Evolutionary conservation across 441 rosid species (phyloP).

Genomic region (Metrosideros polymorpha): DNA sequence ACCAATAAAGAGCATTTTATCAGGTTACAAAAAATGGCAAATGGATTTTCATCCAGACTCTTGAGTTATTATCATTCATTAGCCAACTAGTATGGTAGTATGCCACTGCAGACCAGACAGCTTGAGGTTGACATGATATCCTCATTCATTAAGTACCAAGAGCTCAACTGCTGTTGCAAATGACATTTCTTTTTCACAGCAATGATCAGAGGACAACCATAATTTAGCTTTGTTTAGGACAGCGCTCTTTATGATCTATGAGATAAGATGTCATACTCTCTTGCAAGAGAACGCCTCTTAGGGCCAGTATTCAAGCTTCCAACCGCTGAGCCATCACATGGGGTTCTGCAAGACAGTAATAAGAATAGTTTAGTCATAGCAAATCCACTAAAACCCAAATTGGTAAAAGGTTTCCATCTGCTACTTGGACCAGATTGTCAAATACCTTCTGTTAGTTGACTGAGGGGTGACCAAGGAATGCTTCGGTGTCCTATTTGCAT

Average conservation of each 20-base stretch:
- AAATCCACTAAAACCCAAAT: background rate
- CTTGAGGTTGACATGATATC: background rate
- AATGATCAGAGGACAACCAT: background rate
- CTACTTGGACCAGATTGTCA: background rate
- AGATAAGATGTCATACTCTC: slow-evolving; percentile 45
- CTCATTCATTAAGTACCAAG: background rate
- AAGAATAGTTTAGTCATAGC: background rate
- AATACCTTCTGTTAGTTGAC: slow-evolving; percentile 52
- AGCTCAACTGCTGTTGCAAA: background rate
- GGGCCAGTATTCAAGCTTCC: slow-evolving; percentile 48
- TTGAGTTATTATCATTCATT: background rate
- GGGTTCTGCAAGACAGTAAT: slow-evolving; percentile 13
- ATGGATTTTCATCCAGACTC: background rate
- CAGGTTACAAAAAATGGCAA: background rate
- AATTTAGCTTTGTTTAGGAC: background rate
- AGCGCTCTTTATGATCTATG: background rate
- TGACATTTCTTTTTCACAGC: background rate
- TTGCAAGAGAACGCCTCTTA: slow-evolving; percentile 58
- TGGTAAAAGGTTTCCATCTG: background rate
- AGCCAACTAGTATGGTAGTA: background rate
- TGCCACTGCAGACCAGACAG: background rate
- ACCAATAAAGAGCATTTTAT: background rate
- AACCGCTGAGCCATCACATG: slow-evolving; percentile 31
- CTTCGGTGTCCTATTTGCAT: slow-evolving; percentile 17
- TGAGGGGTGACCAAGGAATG: slow-evolving; percentile 43